A percentile compares a stretch with the other conserved stretches of the same genome.
Conservation (phyloP, 129 eudicot species). For the Escallonia rubra region DNA sequence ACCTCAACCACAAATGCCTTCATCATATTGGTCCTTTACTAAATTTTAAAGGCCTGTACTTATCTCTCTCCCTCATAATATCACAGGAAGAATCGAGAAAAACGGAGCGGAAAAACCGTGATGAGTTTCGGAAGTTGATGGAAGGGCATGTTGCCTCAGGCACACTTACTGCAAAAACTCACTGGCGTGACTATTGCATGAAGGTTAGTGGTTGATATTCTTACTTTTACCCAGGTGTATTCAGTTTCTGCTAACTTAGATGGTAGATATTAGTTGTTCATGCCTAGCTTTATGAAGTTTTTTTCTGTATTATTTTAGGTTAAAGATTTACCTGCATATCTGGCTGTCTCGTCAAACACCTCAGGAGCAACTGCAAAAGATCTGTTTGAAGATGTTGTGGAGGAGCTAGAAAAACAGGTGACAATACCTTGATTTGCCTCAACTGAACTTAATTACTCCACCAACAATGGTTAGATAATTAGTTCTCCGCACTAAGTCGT, state of each 20-base stretch:
- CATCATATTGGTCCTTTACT: background rate
- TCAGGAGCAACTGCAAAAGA: slow-evolving; percentile 89
- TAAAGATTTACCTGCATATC: slow-evolving; percentile 82
- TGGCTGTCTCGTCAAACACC: slow-evolving; percentile 77
- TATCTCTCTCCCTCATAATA: slow-evolving; percentile 13
- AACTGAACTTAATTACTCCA: no score
- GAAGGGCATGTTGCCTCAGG: slow-evolving; percentile 78
- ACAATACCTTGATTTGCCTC: background rate
- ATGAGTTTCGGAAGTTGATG: slow-evolving; percentile 93
- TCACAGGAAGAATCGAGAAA: slow-evolving; percentile 79
- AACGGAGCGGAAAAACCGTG: slow-evolving; percentile 87
- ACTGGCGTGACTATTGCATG: slow-evolving; percentile 81
- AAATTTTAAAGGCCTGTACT: slow-evolving; percentile 4
- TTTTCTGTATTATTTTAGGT: slow-evolving; percentile 29
- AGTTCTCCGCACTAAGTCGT: no score
- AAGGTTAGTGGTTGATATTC: slow-evolving; percentile 43
- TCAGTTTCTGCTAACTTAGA: background rate
- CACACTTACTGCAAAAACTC: slow-evolving; percentile 54
- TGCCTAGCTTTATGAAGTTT: background rate
- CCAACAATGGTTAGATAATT: no score
- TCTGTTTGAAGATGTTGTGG: slow-evolving; percentile 84
- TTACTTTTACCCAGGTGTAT: background rate
- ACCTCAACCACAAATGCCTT: background rate
- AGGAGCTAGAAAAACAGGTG: slow-evolving; percentile 93
- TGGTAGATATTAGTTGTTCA: background rate